Base-by-base conservation (phyloP, 805 yeast species). In the Candida ascalaphidarum region DNA sequence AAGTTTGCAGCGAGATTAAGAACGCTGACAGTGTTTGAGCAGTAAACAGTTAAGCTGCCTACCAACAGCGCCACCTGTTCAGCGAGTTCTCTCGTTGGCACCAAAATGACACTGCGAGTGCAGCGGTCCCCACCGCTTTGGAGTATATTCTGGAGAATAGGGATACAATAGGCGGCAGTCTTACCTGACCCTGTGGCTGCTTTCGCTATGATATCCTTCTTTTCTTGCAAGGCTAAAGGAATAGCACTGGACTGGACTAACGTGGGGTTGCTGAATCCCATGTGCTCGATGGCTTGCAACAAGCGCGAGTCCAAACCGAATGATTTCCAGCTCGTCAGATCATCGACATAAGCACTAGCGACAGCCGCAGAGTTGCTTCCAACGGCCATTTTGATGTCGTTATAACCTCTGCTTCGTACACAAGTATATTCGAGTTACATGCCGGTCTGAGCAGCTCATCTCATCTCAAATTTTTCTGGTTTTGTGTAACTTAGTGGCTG, bases 171-270 rank as follows among this genome's bases (percentile, higher is more conserved):
- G 2, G 96, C 94, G 8, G 84, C 82, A 0, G 97, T 89, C 55
- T 89, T 89, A 39, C 97, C 97, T 7, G 95, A 81, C 4, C 98
- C 98, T 0, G 98, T 89, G 15, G 84, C 76, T 5, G 97, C 96
- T 49, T 82, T 78, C 21, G 96, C 96, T 26, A 89, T 80, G 38
- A 89, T 81, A 51, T 89, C 96, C 59, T 86, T 79, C 48, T 80
- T 82, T 41, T 89, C 92, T 39, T 84, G 81, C 29, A 92, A 58
- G 1, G 98, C 96, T 27, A 92, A 60, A 23, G 94, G 95, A 34
- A 92, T 84, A n/a, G 95, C 81, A 48, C 77, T 78, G 7, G 94
- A 71, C 58, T 92, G 98, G 30, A 92, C 81, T 32, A 85, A 67
- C 1, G 97, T 92, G 7, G 98, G 97, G 47, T 80, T 76, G 30